phyloP scores from a whole-genome alignment of 371 early-diverging fungal genomes.

The Rhizopus delemar region DNA sequence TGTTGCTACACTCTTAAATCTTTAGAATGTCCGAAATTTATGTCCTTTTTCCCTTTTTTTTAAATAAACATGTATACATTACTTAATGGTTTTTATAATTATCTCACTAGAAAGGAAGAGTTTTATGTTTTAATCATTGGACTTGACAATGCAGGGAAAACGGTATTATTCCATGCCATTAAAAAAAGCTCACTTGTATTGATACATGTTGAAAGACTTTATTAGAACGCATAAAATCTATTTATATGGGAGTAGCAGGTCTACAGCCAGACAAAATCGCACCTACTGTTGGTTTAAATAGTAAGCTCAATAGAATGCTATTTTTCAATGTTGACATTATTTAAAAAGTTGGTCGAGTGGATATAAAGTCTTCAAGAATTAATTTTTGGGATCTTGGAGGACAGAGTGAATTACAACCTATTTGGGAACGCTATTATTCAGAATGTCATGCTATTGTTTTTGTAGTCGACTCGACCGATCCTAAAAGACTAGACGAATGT shows the following conservation, averaged over 20 bases:
- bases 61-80: slow-evolving; percentile 79
- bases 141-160: slow-evolving; percentile 95
- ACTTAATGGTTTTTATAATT: slow-evolving; percentile 83
- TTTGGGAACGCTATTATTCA: slow-evolving; percentile 94
- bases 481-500: slow-evolving; percentile 80
- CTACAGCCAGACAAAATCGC: slow-evolving; percentile 87
- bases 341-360: slow-evolving; percentile 75
- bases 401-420: slow-evolving; percentile 79
- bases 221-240: slow-evolving; percentile 30
- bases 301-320: slow-evolving; percentile 39
- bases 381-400: slow-evolving; percentile 97
- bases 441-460: slow-evolving; percentile 93
- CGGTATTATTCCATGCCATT: slow-evolving; percentile 50
- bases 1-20: slow-evolving; percentile 24
- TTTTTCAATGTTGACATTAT: background rate
- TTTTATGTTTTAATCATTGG: slow-evolving; percentile 94
- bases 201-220: slow-evolving; percentile 20
- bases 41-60: slow-evolving; percentile 5
- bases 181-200: slow-evolving; percentile 6
- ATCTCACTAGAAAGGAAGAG: slow-evolving; percentile 85
- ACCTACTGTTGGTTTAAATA: slow-evolving; percentile 95
- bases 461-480: slow-evolving; percentile 88
- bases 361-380: slow-evolving; percentile 64
- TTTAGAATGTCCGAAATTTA: background rate
- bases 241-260: slow-evolving; percentile 47